Base-by-base conservation (phyloP, 208 protist genomes). In the Leishmania tropica region DNA sequence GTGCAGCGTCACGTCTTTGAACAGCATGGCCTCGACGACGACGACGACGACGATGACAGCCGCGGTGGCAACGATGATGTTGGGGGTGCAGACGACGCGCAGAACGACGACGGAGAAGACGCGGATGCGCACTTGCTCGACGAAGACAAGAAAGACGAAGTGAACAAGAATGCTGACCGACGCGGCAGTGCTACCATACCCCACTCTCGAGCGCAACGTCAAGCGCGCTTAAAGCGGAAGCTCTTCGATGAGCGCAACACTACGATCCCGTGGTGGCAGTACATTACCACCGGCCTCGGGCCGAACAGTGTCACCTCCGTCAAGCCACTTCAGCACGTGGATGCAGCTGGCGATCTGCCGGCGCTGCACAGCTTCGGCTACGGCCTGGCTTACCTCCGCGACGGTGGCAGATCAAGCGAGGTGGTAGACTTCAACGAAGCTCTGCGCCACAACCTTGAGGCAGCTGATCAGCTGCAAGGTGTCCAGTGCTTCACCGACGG, bases 251-350 rank as follows among this genome's bases (percentile, higher is more conserved):
- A 85, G 62, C 67, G 78, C 11, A 92, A 96, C 81, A 75, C 60
- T 37, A 81, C 87, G 10, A 86, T 94, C 21, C 91, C 92, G 53
- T 97, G 94, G 93, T 96, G 92, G 91, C 89, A 86, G 72, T 97
- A 96, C 85, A 94, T 97, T 75, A 85, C 85, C 17, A 93, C 90
- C n/a, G 94, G 94, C 15, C 85, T 97, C 5, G 74, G 80, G 21
- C 60, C 73, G 3, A 83, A 91, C 78, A 86, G 84, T 56, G 70
- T 96, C 40, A 88, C 87, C 56, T 85, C 87, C 0, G 75, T 97
- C 21, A 88, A 81, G 51, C 92, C 94, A 35, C 81, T 92, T 10
- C 91, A 94, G 70, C 77, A 87, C 68, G 54, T 84, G 11, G 88
- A 86, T 70, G 74, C 85, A 4, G 78, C 81, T 31, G 86, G 88